Evolutionary conservation across 345 rosid genomes (phyloP), one percentile per base, ranked within the genome.

Genomic region (Psidium guajava): DNA sequence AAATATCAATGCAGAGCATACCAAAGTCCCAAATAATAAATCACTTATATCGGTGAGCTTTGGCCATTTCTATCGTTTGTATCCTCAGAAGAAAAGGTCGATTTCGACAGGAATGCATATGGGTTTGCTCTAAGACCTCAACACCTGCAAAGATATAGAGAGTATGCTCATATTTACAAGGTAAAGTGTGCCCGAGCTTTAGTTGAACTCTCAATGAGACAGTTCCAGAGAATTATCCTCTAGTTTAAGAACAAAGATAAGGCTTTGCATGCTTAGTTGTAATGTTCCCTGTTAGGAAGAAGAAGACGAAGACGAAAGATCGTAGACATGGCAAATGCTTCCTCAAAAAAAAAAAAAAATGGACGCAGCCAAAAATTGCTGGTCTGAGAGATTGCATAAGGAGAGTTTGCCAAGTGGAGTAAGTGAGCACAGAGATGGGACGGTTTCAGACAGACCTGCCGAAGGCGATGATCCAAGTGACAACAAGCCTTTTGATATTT

Each of bases 81-180:
- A 44, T 44, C 47, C 6, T 44, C 47, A 44, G 47, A 44, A 44
- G 47, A 44, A 44, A 6, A 44, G 47, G 47, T 58, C 80, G 9
- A 15, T 83, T 10, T 86, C 25, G 9, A 56, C 88, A 97, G 99
- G 94, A 98, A 97, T 77, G 88, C 95, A 54, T 95, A 94, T 90
- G 99, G 99, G 87, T 97, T 97, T 91, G 92, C 94, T 88, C 87
- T 97, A 93, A 96, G 98, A 90, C 99, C 98, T 90, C 99, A 96
- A 88, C 98, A 95, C 90, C 51, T 93, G 57, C 94, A 94, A 86
- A 91, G 92, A 92, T 96, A 95, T 86, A 90, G 90, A 88, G 94
- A 96, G 86, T 97, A 95, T 89, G 81, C 85, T 51, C 84, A 82
- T 82, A 95, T 97, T 88, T 95, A 93, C 86, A 90, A 93, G 92